Percentiles rank a stretch among this genome's conserved stretches.
Conservation (phyloP, 2,329 filamentous ascomycete species). For the Exophiala viscosa region DNA sequence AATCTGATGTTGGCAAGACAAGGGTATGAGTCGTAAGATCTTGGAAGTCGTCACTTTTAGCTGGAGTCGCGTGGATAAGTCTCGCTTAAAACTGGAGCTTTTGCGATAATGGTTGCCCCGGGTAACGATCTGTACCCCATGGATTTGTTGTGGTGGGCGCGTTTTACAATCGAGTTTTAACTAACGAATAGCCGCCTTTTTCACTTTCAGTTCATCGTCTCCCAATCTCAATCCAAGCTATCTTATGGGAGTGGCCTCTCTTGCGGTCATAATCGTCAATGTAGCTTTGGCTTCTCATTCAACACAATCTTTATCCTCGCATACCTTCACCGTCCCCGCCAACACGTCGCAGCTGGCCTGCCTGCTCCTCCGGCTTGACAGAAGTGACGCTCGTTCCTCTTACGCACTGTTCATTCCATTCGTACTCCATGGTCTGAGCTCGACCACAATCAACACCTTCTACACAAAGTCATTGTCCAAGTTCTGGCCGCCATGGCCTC, state of each 20-base stretch:
- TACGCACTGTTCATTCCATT: conserved; percentile 18
- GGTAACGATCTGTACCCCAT: too few relatives aligned
- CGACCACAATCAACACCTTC: background rate
- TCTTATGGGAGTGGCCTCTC: conserved; percentile 9
- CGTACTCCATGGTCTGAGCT: conserved; percentile 27
- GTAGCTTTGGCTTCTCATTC: background rate
- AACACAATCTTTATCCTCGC: conserved; percentile 14
- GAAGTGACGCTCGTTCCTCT: conserved; percentile 14
- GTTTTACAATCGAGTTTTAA: background rate
- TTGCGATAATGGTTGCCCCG: too few relatives aligned
- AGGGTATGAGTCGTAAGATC: too few relatives aligned
- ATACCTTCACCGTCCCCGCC: conserved; percentile 6
- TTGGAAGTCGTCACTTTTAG: too few relatives aligned
- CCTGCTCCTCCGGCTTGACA: conserved; percentile 12
- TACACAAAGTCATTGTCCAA: conserved; percentile 27
- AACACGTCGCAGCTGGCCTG: conserved; percentile 26
- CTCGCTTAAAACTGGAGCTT: too few relatives aligned
- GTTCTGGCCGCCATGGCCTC: conserved; percentile 22
- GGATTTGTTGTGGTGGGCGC: too few relatives aligned
- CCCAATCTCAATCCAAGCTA: conserved; percentile 7
- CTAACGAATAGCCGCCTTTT: background rate
- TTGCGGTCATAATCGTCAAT: conserved; percentile 11
- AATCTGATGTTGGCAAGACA: too few relatives aligned
- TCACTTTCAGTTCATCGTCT: background rate
- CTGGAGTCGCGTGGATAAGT: too few relatives aligned